A percentile compares a stretch with the other conserved stretches of the same genome.
phyloP scores from a whole-genome alignment of 805 yeast species.

The Starmerella stellata region DNA sequence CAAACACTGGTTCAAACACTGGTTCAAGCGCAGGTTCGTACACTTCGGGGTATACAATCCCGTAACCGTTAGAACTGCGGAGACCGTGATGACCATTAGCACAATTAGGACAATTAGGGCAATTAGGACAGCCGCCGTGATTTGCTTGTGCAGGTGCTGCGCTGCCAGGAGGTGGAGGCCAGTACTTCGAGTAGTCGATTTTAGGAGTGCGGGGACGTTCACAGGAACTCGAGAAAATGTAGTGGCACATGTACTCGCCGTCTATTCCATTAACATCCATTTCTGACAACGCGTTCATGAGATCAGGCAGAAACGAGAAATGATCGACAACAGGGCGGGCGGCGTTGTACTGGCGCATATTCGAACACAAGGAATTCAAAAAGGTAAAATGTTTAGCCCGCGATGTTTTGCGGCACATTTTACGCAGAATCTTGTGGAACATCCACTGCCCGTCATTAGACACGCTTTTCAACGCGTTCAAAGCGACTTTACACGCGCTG shows the following conservation, averaged over 20 bases:
- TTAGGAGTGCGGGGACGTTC: constrained; percentile 36
- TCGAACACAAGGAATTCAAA: constrained; percentile 7
- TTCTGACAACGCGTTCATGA: constrained; percentile 32
- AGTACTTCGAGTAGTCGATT: constrained; percentile 28
- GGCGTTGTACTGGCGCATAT: constrained; percentile 8
- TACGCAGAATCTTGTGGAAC: background rate
- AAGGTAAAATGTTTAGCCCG: background rate
- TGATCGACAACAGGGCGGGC: constrained; percentile 3
- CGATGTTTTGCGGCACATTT: background rate
- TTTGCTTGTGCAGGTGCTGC: too few species aligned
- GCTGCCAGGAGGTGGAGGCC: too few species aligned
- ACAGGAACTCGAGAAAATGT: constrained; percentile 33
- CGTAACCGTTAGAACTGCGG: too few species aligned
- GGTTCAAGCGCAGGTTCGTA: too few species aligned
- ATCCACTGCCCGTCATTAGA: background rate
- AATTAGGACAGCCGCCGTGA: too few species aligned
- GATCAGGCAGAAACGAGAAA: constrained; percentile 24
- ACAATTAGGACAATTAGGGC: too few species aligned
- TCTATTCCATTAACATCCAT: constrained; percentile 38
- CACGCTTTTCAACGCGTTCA: background rate
- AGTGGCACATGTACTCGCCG: constrained; percentile 46
- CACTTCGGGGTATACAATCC: too few species aligned
- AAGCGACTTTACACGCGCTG: background rate
- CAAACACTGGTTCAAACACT: too few species aligned
- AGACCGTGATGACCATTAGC: too few species aligned